Evolutionary conservation across 108 stramenopile species (phyloP).

Genomic region (Epithemia pelagica): DNA sequence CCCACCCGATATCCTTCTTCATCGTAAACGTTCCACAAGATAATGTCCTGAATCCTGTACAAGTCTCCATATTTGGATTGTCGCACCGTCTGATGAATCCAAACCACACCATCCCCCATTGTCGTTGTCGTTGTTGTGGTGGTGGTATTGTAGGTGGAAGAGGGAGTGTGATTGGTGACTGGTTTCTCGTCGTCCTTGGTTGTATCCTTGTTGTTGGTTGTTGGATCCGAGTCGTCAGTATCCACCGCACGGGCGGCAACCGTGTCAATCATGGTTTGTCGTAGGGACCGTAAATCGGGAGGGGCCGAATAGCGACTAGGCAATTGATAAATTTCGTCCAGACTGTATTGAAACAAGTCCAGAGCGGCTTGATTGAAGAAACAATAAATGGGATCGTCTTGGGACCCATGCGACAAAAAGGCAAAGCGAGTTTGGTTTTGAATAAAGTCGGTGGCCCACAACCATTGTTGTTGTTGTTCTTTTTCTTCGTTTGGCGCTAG

Average conservation of each 20-base stretch:
- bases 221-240: no score
- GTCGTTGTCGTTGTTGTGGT: no score
- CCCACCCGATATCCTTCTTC: constrained; percentile 19
- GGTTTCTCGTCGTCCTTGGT: background rate
- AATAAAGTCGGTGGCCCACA: background rate
- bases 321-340: constrained; percentile 15
- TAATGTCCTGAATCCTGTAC: constrained; percentile 8
- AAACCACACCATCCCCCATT: background rate
- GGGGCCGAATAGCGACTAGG: constrained; percentile 24
- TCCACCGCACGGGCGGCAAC: background rate
- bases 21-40: constrained; percentile 17
- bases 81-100: background rate
- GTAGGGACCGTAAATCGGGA: background rate
- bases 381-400: constrained; percentile 25
- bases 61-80: constrained; percentile 13
- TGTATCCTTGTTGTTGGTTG: no score
- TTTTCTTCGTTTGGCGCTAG: background rate
- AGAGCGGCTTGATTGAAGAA: constrained; percentile 16
- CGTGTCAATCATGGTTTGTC: background rate
- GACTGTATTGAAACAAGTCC: constrained; percentile 8
- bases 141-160: background rate
- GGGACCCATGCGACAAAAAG: constrained; percentile 21
- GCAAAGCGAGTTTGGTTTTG: constrained; percentile 14
- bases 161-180: background rate
- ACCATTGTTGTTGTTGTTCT: background rate